Base-by-base conservation (phyloP, 1,284 basidiomycete genomes). In the Porodaedalea pini region DNA sequence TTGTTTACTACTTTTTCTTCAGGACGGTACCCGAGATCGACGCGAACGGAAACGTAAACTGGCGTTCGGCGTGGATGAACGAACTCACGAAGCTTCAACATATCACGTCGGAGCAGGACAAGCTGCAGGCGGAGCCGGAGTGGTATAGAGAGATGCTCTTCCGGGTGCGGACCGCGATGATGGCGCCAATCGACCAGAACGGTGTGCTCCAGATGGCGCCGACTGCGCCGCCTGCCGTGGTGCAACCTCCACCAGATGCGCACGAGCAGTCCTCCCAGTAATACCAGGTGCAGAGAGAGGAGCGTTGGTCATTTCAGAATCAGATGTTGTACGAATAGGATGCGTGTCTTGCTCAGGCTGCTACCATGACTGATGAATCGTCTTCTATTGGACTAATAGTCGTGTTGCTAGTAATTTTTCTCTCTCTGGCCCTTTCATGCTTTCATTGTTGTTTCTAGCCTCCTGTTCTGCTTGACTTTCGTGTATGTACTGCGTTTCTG, bases 131-230 rank as follows among this genome's bases (percentile, higher is more conserved):
- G 0, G 86, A 87, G 54, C 82, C 81, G 52, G 89, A 92, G 61
- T 92, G 89, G 89, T 92, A 85, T 65, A 75, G 85, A 61, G 85
- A 87, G 79, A 91, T 92, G 88, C 67, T 90, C 8, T 77, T 86
- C 66, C 81, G 87, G 23, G 80, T 90, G 52, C 76, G 88, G 53
- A 78, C 78, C 43, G 84, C 83, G 13, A 75, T 90, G 65, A 80
- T 90, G 78, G 78, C 84, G 10, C 63, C 62, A n/a, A 59, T 62
- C 45, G 62, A 61, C 13, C 48, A 51, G 19, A 62, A 60, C 39
- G 61, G 58, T 0, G 58, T 61, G 11, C 51, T 57, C 6, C 59
- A 61, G 31, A 43, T 61, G 7, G 59, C 17, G 6, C 21, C 50
- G 34, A 78, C 79, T 36, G 74, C 78, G 5, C 76, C 62, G 19